Evolutionary conservation across 2,329 filamentous ascomycete genomes (phyloP).

Genomic region (Cadophora luteo-olivacea): DNA sequence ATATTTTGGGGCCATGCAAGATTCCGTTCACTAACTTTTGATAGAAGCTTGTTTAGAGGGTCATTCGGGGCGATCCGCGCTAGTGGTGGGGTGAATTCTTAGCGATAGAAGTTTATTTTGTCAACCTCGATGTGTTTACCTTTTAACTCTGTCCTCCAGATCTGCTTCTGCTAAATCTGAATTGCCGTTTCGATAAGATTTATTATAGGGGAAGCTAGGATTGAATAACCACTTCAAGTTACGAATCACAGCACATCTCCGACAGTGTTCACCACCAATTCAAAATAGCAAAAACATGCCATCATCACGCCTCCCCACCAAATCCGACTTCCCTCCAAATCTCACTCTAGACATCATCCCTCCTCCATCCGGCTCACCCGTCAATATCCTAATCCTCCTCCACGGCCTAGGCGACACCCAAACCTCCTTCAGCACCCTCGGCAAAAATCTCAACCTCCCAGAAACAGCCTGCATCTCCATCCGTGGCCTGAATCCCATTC

Average conservation of each 20-base stretch:
- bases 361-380: constrained; percentile 46
- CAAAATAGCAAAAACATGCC: constrained; percentile 14
- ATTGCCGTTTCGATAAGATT: not conserved
- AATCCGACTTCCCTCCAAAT: constrained; percentile 55
- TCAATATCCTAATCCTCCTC: constrained; percentile 70
- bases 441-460: constrained; percentile 63
- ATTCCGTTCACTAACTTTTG: not conserved
- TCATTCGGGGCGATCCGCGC: not conserved
- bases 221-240: not conserved
- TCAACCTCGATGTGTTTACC: not conserved
- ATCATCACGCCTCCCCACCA: constrained; percentile 44
- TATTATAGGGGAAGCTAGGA: not conserved
- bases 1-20: not conserved
- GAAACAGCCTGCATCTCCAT: constrained; percentile 69
- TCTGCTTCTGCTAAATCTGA: not conserved
- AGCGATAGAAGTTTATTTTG: constrained; percentile 16
- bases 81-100: constrained; percentile 4
- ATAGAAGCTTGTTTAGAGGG: not conserved
- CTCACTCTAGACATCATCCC: constrained; percentile 45
- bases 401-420: constrained; percentile 73
- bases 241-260: not conserved
- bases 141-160: not conserved
- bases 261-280: not conserved
- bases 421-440: constrained; percentile 63
- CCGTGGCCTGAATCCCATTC: constrained; percentile 64